Evolutionary conservation across 2,329 filamentous ascomycete genomes (phyloP).

Genomic region (Alternaria infectoria): DNA sequence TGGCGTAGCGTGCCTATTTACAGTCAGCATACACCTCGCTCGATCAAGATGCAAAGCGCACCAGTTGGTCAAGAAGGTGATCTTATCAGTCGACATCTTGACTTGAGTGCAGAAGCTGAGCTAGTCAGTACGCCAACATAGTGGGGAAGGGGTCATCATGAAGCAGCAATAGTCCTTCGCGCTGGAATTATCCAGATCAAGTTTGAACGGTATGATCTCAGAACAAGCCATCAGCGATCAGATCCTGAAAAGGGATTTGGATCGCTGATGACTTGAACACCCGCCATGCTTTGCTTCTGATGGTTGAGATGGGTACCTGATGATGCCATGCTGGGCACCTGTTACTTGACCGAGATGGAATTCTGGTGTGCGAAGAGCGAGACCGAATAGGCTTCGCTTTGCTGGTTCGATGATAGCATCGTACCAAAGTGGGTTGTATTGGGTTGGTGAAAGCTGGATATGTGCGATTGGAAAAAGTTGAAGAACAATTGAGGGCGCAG

Average conservation of each 20-base stretch:
- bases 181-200: slow-evolving; percentile 89
- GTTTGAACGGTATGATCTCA: slow-evolving; percentile 70
- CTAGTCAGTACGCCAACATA: slow-evolving; percentile 32
- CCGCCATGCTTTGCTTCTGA: slow-evolving; percentile 30
- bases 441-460: background rate
- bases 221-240: slow-evolving; percentile 14
- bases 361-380: slow-evolving; percentile 5
- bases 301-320: slow-evolving; percentile 27
- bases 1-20: slow-evolving; percentile 76
- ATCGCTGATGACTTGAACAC: slow-evolving; percentile 16
- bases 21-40: slow-evolving; percentile 9
- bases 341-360: slow-evolving; percentile 16
- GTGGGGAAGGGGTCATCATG: slow-evolving; percentile 47
- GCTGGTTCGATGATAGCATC: slow-evolving; percentile 20
- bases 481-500: background rate
- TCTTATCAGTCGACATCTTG: slow-evolving; percentile 82
- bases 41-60: slow-evolving; percentile 48
- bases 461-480: background rate
- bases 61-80: slow-evolving; percentile 86
- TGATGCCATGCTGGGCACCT: slow-evolving; percentile 14
- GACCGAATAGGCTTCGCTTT: background rate
- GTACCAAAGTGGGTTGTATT: slow-evolving; percentile 12
- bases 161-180: slow-evolving; percentile 81
- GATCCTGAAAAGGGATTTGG: background rate
- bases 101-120: slow-evolving; percentile 53